phyloP scores from a whole-genome alignment of 345 rosid species.

The Anastatica hierochuntica region DNA sequence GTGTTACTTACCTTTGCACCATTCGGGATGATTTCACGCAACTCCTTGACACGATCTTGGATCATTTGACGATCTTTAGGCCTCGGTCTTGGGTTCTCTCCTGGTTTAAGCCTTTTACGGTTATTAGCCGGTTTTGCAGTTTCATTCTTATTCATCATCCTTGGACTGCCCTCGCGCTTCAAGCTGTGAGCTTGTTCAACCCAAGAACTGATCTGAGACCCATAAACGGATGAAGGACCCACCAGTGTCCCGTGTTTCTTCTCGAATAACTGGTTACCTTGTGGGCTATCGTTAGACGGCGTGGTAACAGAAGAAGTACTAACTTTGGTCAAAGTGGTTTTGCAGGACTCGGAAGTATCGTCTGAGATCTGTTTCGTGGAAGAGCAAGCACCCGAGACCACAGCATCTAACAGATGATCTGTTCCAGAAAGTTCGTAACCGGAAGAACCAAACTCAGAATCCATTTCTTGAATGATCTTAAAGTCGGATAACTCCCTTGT shows the following conservation, averaged over 20 bases:
- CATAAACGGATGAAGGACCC: conserved; percentile 35
- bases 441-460: conserved; percentile 31
- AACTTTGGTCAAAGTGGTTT: conserved; percentile 57
- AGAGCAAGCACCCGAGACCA: conserved; percentile 54
- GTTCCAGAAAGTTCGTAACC: conserved; percentile 32
- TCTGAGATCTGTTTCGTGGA: conserved; percentile 60
- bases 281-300: conserved; percentile 31
- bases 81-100: conserved; percentile 92
- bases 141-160: conserved; percentile 49
- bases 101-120: conserved; percentile 83
- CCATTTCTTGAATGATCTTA: conserved; percentile 28
- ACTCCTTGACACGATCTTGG: conserved; percentile 95
- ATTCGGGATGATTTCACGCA: conserved; percentile 93
- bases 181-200: conserved; percentile 56
- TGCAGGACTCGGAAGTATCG: conserved; percentile 53
- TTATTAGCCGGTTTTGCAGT: conserved; percentile 36
- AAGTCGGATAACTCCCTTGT: conserved; percentile 29
- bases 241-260: conserved; percentile 32
- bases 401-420: conserved; percentile 91
- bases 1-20: conserved; percentile 68
- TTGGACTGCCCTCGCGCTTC: conserved; percentile 54
- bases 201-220: conserved; percentile 87
- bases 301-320: conserved; percentile 50
- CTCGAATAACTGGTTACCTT: conserved; percentile 32
- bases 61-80: conserved; percentile 99